These are phyloP conservation scores for Taphrina deformans DNA, from an alignment of 1,139 yeast species.

Conservation along the genomic window DNA sequence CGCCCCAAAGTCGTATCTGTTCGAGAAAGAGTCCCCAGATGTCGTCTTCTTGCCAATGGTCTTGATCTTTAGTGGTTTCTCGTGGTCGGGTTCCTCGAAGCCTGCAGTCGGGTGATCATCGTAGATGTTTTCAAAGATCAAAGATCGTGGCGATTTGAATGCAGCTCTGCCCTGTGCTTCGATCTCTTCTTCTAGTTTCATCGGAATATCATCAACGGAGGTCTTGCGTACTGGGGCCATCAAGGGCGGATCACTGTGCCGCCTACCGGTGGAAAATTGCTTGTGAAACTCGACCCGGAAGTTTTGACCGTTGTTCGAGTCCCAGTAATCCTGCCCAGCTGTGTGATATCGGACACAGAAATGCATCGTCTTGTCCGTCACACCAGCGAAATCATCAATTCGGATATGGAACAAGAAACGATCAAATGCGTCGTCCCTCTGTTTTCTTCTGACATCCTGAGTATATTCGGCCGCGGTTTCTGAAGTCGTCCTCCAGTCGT, in stretches of 20 bases:
- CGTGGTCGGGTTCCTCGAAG: conserved; percentile 11
- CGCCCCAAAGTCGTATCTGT: conserved; percentile 34
- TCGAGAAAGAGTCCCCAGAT: conserved; percentile 29
- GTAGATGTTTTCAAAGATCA: conserved; percentile 30
- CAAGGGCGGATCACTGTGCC: conserved; percentile 25
- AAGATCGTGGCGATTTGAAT: conserved; percentile 25
- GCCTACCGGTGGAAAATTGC: not conserved
- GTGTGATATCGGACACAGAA: conserved; percentile 64
- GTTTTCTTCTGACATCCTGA: conserved; percentile 55
- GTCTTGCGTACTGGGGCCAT: not conserved
- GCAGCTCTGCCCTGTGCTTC: not conserved
- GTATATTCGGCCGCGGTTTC: conserved; percentile 67
- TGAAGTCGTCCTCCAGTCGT: conserved; percentile 69
- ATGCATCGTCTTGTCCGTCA: conserved; percentile 46
- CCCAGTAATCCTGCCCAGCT: conserved; percentile 66
- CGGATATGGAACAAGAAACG: conserved; percentile 53
- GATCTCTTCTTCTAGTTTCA: conserved; percentile 2
- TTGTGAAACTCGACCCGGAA: conserved; percentile 55
- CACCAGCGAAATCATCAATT: conserved; percentile 46
- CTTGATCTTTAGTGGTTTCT: conserved; percentile 13
- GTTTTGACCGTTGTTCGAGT: conserved; percentile 63
- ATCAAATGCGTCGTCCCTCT: conserved; percentile 45
- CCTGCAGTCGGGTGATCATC: conserved; percentile 17
- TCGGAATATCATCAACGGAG: conserved; percentile 23
- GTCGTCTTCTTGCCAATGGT: not conserved